These are phyloP conservation scores for Aureobasidium sp. DNA, from an alignment of 2,329 filamentous ascomycete genomes.

Conservation along the genomic window DNA sequence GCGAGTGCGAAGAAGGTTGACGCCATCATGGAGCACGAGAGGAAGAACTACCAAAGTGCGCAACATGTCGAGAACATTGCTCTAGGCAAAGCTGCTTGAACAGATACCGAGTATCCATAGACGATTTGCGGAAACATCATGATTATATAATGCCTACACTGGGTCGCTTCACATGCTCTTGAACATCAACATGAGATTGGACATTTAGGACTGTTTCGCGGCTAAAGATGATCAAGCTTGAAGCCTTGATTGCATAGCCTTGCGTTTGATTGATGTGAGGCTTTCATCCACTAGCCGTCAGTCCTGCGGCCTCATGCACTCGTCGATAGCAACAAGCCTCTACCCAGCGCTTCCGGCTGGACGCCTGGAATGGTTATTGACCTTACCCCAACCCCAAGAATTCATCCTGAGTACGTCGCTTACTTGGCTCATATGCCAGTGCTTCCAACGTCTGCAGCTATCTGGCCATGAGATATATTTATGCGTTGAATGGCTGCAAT, in stretches of 20 bases:
- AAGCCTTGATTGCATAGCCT: too few species aligned
- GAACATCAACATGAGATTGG: too few species aligned
- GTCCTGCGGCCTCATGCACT: too few species aligned
- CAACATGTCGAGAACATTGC: slow-evolving; percentile 14
- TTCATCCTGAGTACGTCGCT: not conserved
- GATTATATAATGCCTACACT: not conserved
- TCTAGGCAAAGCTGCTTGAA: not conserved
- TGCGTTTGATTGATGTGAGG: too few species aligned
- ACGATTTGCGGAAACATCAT: not conserved
- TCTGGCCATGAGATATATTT: not conserved
- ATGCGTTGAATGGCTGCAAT: not conserved
- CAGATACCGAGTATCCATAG: not conserved
- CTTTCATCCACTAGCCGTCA: too few species aligned
- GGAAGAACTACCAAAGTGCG: slow-evolving; percentile 28
- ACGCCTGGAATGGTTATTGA: not conserved
- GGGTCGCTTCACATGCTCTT: too few species aligned
- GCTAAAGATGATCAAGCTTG: too few species aligned
- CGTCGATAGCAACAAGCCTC: too few species aligned
- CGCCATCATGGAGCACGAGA: slow-evolving; percentile 44
- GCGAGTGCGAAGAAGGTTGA: slow-evolving; percentile 52
- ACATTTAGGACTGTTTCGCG: too few species aligned
- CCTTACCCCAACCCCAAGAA: not conserved
- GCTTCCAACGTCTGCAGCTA: not conserved
- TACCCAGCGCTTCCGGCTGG: not conserved
- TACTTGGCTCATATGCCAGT: not conserved